Conservation (phyloP, 805 yeast species). For the Kuraishia cidri region DNA sequence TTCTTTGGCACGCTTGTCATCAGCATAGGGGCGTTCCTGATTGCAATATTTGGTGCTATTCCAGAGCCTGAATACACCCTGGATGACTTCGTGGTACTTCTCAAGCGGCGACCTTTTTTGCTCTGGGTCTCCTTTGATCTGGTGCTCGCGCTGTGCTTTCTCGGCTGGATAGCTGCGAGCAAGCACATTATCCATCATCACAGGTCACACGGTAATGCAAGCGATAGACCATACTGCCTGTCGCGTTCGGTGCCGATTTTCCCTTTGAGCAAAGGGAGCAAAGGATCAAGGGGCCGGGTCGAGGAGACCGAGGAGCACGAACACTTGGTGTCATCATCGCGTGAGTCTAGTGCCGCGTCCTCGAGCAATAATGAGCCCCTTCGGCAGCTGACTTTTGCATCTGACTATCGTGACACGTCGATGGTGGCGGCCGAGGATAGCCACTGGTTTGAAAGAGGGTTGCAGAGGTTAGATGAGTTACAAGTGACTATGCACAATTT, state of each 20-base stretch:
- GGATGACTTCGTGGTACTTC: conserved; percentile 32
- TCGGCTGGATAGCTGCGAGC: conserved; percentile 17
- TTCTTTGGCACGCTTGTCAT: conserved; percentile 60
- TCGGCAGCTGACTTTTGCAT: background rate
- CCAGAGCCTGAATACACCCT: conserved; percentile 44
- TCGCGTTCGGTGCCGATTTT: no score
- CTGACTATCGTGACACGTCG: background rate
- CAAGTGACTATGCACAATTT: background rate
- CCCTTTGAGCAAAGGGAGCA: no score
- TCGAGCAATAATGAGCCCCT: background rate
- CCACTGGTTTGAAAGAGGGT: background rate
- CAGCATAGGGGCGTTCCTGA: conserved; percentile 64
- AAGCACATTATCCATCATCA: background rate
- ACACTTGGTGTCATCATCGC: background rate
- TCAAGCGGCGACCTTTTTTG: conserved; percentile 37
- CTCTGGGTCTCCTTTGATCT: conserved; percentile 41
- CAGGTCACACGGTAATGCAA: background rate
- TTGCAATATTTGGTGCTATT: conserved; percentile 64
- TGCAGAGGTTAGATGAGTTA: no score
- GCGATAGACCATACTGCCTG: background rate
- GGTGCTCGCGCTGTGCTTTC: conserved; percentile 15
- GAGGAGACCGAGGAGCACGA: background rate
- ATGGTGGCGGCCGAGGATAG: background rate
- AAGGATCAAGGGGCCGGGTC: no score
- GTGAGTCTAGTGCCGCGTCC: background rate